Conservation (phyloP, 306 rosid species). For the Quercus wislizeni region DNA sequence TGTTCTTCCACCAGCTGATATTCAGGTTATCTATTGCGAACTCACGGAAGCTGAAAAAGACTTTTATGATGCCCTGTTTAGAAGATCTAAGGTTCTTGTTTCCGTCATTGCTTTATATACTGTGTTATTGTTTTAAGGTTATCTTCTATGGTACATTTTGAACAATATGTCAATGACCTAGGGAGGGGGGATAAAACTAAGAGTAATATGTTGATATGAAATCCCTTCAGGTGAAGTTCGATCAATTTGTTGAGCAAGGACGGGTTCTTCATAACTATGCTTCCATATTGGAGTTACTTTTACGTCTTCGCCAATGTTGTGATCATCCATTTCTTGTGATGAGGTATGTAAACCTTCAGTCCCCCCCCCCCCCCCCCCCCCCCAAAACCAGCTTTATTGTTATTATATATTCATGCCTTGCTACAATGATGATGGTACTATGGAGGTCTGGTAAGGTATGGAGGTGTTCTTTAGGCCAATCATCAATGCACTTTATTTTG, state of each 20-base stretch:
- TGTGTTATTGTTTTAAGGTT: not conserved
- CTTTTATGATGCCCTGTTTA: slow-evolving; percentile 85
- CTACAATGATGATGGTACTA: not conserved
- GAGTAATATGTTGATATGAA: slow-evolving; percentile 4
- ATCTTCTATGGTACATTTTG: not conserved
- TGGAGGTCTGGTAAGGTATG: not conserved
- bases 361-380: too few species aligned
- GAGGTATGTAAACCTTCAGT: slow-evolving; percentile 51
- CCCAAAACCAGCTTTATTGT: not conserved
- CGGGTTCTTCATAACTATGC: slow-evolving; percentile 99
- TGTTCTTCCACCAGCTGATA: slow-evolving; percentile 93
- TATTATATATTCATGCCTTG: not conserved
- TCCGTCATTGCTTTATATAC: not conserved
- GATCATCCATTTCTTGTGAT: slow-evolving; percentile 98
- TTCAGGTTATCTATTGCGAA: slow-evolving; percentile 81
- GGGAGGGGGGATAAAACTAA: not conserved
- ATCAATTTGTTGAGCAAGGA: slow-evolving; percentile 96
- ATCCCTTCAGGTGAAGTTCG: slow-evolving; percentile 75
- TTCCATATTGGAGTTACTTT: slow-evolving; percentile 89
- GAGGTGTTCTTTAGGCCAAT: not conserved
- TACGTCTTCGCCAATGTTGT: slow-evolving; percentile 97
- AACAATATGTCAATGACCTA: not conserved
- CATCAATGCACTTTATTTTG: not conserved
- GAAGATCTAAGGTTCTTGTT: slow-evolving; percentile 69
- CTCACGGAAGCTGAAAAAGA: slow-evolving; percentile 90